A percentile compares a stretch with the other conserved stretches of the same genome.
phyloP scores from a whole-genome alignment of 495 filamentous ascomycete species.

The Hamigera avellanea region DNA sequence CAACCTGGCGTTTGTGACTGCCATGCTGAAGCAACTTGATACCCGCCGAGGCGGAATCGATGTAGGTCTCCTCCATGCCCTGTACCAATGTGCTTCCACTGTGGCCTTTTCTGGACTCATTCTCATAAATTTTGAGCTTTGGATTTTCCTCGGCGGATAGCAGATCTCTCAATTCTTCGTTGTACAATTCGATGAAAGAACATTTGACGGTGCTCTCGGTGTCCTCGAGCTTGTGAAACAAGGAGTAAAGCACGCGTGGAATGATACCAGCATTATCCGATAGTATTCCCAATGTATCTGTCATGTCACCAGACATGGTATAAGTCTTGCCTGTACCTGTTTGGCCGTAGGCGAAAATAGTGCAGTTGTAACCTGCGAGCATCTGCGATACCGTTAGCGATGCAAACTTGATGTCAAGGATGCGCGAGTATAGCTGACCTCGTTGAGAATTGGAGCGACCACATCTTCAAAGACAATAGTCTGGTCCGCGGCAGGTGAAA shows the following conservation, averaged over 20 bases:
- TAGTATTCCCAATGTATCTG: conserved; percentile 67
- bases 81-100: conserved; percentile 68
- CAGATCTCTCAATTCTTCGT: conserved; percentile 88
- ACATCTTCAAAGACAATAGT: conserved; percentile 87
- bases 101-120: conserved; percentile 71
- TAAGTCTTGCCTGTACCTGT: conserved; percentile 98
- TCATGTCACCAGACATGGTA: conserved; percentile 98
- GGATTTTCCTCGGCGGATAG: conserved; percentile 66
- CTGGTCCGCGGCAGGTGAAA: conserved; percentile 92
- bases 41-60: conserved; percentile 72
- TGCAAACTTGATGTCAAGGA: neutral
- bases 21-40: conserved; percentile 82
- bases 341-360: conserved; percentile 96
- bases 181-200: conserved; percentile 97
- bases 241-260: conserved; percentile 71
- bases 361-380: conserved; percentile 93
- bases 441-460: conserved; percentile 79
- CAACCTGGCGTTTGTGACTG: conserved; percentile 88
- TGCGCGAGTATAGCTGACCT: conserved; percentile 42
- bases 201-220: conserved; percentile 87
- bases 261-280: conserved; percentile 92
- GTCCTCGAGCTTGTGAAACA: conserved; percentile 80
- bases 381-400: conserved; percentile 46
- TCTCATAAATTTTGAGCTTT: conserved; percentile 93
- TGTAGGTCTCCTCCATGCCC: conserved; percentile 93